Conservation (phyloP, 1,284 basidiomycete species). For the Tylopilus orsonianus region DNA sequence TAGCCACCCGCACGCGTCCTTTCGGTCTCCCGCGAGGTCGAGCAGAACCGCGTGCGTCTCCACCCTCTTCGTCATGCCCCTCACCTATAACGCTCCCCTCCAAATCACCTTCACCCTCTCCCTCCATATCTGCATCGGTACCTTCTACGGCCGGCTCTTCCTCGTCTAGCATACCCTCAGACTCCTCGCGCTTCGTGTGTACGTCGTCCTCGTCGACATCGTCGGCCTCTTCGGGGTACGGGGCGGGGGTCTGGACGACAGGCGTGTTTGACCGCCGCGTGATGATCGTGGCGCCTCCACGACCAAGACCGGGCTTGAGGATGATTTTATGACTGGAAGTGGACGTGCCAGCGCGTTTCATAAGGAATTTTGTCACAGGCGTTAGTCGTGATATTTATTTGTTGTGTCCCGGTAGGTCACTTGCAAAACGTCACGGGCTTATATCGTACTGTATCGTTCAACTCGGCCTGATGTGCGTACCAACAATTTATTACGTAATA, state of each 20-base stretch:
- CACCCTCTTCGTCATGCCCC: conserved; percentile 27
- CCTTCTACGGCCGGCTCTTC: conserved; percentile 34
- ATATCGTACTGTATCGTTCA: too few species aligned
- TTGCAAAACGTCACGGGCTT: background rate
- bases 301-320: conserved; percentile 46
- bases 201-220: conserved; percentile 26
- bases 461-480: too few species aligned
- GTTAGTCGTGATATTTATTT: background rate
- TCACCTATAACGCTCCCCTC: conserved; percentile 26
- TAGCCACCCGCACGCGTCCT: conserved; percentile 32
- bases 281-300: conserved; percentile 33
- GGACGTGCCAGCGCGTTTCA: conserved; percentile 28
- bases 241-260: conserved; percentile 13
- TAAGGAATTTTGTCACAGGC: background rate
- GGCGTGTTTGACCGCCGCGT: conserved; percentile 34
- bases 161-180: conserved; percentile 33
- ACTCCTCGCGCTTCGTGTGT: conserved; percentile 35
- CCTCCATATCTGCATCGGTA: conserved; percentile 36
- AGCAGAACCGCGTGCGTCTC: conserved; percentile 18
- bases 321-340: conserved; percentile 45
- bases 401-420: background rate
- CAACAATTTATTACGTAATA: conserved; percentile 20
- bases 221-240: conserved; percentile 30
- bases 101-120: conserved; percentile 31
- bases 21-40: conserved; percentile 35